Base-by-base conservation (phyloP, 192 early-diverging fungal species). In the Coemansia aciculifera region DNA sequence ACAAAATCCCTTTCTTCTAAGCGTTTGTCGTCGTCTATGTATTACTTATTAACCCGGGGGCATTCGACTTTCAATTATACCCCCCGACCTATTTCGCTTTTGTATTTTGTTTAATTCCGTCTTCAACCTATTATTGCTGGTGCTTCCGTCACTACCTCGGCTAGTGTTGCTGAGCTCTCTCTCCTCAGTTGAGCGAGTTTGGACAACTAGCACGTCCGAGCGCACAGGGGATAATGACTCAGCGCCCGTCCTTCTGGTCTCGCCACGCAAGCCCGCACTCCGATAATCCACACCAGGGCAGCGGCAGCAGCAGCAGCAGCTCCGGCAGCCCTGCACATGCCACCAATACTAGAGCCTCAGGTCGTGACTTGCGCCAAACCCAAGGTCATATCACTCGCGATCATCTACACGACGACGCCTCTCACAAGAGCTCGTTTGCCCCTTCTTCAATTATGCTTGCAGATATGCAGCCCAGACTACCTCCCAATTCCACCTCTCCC, bases 231-330 rank as follows among this genome's bases (percentile, higher is more conserved):
- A 73, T 40, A 69, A 75, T 75, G 73, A 44, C 73, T n/a, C 73
- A 75, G 63, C 73, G 73, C 23, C 42, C 77, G 38, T 69, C 61
- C 56, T 73, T 73, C 54, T 73, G 77, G 71, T 24, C 71, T 51
- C 71, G 71, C 21, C 66, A 66, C 64, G 71, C 37, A 37, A 78
- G 48, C 61, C 19, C 69, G 38, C 24, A 38, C 42, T 52, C 61
- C 13, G 48, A 54, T 54, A 62, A 42, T 43, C 38, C 46, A 61
- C 39, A 42, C n/a, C n/a, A 38, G 59, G 32, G 59, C 7, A 56
- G 39, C 54, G 59, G 42, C 56, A 59, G n/a, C 7, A 56, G 39
- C 54, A 46, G 42, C 56, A 59, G n/a, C 17, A 56, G 39, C 52
- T 43, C 37, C 54, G 42, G 23, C 49, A 67, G 19, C 40, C 7